Conservation (phyloP, 164 flowering plant species). For the Protea cynaroides region DNA sequence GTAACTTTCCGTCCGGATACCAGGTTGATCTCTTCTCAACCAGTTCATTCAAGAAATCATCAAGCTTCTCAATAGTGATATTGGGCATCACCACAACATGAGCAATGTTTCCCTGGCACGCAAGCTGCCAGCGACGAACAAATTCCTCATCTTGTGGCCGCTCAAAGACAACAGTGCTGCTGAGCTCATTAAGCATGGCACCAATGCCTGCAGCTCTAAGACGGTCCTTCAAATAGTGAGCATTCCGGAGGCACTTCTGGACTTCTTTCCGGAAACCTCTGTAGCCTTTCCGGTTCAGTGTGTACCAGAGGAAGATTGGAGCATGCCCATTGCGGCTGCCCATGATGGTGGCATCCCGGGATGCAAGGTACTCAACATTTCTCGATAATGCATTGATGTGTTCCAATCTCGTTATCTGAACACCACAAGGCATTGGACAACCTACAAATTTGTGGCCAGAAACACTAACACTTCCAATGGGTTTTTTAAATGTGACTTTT, state of each 20-base stretch:
- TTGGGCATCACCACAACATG: conserved; percentile 97
- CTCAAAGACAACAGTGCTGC: conserved; percentile 96
- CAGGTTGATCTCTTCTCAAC: conserved; percentile 46
- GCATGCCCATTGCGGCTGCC: conserved; percentile 98
- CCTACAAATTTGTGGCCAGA: conserved; percentile 98
- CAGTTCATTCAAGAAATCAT: conserved; percentile 61
- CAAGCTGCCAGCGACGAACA: conserved; percentile 86
- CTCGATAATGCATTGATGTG: conserved; percentile 87
- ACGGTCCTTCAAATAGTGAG: conserved; percentile 84
- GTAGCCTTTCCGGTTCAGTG: conserved; percentile 84
- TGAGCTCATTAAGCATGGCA: conserved; percentile 93
- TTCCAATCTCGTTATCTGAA: conserved; percentile 78
- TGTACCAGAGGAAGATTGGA: conserved; percentile 94
- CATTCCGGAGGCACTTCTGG: conserved; percentile 86
- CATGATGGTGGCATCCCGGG: conserved; percentile 97
- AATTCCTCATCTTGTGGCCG: conserved; percentile 82
- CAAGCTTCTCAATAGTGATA: conserved; percentile 71
- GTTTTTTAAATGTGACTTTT: conserved; percentile 85
- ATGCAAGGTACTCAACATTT: conserved; percentile 91
- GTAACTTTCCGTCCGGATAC: conserved; percentile 50
- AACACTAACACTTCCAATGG: conserved; percentile 94
- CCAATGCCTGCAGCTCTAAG: conserved; percentile 68
- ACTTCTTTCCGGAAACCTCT: conserved; percentile 94
- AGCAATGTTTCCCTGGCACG: conserved; percentile 90
- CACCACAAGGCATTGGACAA: conserved; percentile 98